Conservation (phyloP, 371 early-diverging fungal genomes). For the Encephalitozoon intestinalis region DNA sequence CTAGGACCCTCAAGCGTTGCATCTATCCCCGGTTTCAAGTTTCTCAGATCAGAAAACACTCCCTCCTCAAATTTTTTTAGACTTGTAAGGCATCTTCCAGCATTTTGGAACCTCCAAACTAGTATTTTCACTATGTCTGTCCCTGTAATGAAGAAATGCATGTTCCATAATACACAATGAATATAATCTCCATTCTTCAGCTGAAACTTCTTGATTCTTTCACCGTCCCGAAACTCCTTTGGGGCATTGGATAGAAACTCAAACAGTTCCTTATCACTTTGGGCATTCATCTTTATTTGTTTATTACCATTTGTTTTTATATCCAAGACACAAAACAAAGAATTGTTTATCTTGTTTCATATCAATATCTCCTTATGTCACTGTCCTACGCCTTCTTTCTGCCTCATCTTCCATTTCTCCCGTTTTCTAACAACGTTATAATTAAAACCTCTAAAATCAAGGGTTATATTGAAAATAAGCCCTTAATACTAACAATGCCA, state of each 20-base stretch:
- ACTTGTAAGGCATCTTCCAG: slow-evolving; percentile 72
- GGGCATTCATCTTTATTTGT: slow-evolving; percentile 48
- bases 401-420: neutral
- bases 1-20: slow-evolving; percentile 88
- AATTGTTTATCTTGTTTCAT: slow-evolving; percentile 35
- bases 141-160: slow-evolving; percentile 66
- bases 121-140: slow-evolving; percentile 93
- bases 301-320: slow-evolving; percentile 41
- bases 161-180: slow-evolving; percentile 62
- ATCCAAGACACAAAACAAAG: slow-evolving; percentile 14
- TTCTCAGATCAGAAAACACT: slow-evolving; percentile 85
- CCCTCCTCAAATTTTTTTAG: slow-evolving; percentile 98
- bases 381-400: neutral
- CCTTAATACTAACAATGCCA: neutral
- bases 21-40: slow-evolving; percentile 89
- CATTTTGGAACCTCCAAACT: slow-evolving; percentile 80
- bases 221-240: slow-evolving; percentile 60
- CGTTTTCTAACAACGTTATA: neutral
- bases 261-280: slow-evolving; percentile 61
- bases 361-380: neutral
- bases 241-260: slow-evolving; percentile 61
- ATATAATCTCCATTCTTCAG: slow-evolving; percentile 62
- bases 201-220: slow-evolving; percentile 61
- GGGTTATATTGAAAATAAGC: neutral
- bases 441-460: neutral